Conservation (phyloP, 2,329 filamentous ascomycete species). For the Pseudogymnoascus sp. region DNA sequence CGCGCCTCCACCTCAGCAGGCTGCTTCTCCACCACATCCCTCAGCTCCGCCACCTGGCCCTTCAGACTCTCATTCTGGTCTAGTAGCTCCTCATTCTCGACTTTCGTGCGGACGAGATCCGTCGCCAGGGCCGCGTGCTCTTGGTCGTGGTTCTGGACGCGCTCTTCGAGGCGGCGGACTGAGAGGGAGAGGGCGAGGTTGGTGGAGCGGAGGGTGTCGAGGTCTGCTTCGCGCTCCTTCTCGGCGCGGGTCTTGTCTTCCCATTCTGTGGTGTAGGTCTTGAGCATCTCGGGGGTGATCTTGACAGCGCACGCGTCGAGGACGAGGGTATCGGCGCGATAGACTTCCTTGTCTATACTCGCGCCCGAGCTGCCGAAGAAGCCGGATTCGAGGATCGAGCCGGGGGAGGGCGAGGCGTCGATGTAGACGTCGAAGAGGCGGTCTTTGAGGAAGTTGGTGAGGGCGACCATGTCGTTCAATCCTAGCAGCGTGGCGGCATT, state of each 20-base stretch:
- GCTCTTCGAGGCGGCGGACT: conserved; percentile 79
- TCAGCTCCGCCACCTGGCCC: conserved; percentile 77
- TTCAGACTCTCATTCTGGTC: conserved; percentile 86
- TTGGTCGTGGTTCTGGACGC: conserved; percentile 77
- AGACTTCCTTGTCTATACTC: conserved; percentile 90
- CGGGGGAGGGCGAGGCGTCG: conserved; percentile 85
- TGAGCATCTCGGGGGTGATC: conserved; percentile 74
- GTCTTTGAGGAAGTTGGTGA: conserved; percentile 89
- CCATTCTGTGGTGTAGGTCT: conserved; percentile 78
- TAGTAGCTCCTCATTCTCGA: conserved; percentile 81
- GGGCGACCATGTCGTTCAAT: conserved; percentile 84
- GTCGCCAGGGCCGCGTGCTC: conserved; percentile 90
- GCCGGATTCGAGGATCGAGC: conserved; percentile 86
- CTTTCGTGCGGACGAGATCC: conserved; percentile 83
- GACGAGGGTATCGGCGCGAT: conserved; percentile 87
- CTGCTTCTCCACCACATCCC: conserved; percentile 80
- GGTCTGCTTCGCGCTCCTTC: conserved; percentile 72
- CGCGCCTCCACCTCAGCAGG: conserved; percentile 78
- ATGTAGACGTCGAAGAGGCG: conserved; percentile 95
- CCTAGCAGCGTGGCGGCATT: conserved; percentile 70
- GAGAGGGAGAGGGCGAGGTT: conserved; percentile 64
- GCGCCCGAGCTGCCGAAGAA: conserved; percentile 92
- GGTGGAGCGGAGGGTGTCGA: conserved; percentile 62
- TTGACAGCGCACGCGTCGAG: conserved; percentile 85
- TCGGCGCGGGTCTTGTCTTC: conserved; percentile 81